Percentiles rank a stretch among this genome's conserved stretches.
phyloP scores from a whole-genome alignment of 306 rosid genomes.

The Purshia tridentata region DNA sequence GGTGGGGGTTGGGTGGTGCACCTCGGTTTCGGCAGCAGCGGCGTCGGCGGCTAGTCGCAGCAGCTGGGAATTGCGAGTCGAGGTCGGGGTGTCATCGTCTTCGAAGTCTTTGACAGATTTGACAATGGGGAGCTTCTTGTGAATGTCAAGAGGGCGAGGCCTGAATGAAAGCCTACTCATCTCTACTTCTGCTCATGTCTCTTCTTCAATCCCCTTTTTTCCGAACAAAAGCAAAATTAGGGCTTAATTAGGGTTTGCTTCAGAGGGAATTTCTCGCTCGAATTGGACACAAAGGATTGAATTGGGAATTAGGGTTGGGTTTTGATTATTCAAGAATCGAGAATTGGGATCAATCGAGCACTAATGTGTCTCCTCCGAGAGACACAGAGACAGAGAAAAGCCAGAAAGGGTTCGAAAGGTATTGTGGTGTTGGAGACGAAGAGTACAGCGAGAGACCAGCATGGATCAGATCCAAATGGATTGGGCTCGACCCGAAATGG shows the following conservation, averaged over 20 bases:
- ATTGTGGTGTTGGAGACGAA: neutral
- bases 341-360: neutral
- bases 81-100: constrained; percentile 53
- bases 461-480: neutral
- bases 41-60: constrained; percentile 32
- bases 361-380: neutral
- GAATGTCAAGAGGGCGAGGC: constrained; percentile 64
- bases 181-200: constrained; percentile 19
- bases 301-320: neutral
- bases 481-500: neutral
- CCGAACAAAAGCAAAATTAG: neutral
- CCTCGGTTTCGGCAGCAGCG: constrained; percentile 16
- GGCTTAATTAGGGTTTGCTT: constrained; percentile 8
- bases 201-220: neutral
- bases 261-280: neutral
- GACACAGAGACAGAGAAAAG: neutral
- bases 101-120: constrained; percentile 58
- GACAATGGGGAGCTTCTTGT: constrained; percentile 57
- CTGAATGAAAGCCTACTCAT: constrained; percentile 62
- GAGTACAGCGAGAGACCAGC: neutral
- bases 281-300: neutral
- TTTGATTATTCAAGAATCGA: neutral
- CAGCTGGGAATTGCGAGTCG: constrained; percentile 50
- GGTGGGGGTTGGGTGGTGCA: constrained; percentile 20
- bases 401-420: neutral